These are phyloP conservation scores for Aspergillus uvarum DNA, from an alignment of 2,329 filamentous ascomycete genomes.

Conservation along the genomic window DNA sequence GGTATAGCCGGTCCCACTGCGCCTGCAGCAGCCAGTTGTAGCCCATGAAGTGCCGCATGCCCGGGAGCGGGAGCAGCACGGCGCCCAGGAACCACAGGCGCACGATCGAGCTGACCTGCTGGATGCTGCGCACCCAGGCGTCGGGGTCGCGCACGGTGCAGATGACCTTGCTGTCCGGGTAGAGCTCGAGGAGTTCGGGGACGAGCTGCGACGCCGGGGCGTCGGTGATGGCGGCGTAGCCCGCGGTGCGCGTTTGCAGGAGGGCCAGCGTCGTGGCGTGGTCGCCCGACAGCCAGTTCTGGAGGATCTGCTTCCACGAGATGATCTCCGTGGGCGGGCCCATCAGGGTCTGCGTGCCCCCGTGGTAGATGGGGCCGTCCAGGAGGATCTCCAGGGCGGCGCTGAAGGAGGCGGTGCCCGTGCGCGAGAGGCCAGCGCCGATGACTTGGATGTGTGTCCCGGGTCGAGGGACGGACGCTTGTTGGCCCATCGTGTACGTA, in stretches of 20 bases:
- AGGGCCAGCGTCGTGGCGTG: not conserved
- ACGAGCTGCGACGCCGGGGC: conserved; percentile 45
- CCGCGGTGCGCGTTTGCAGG: conserved; percentile 26
- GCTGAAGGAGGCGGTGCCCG: conserved; percentile 53
- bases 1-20: conserved; percentile 26
- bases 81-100: conserved; percentile 20
- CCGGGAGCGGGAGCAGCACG: conserved; percentile 26
- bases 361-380: conserved; percentile 51
- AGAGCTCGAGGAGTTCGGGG: conserved; percentile 49
- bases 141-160: conserved; percentile 33
- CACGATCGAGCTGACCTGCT: conserved; percentile 16
- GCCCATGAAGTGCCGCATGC: conserved; percentile 25
- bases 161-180: conserved; percentile 52
- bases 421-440: conserved; percentile 41
- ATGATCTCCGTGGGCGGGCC: conserved; percentile 24
- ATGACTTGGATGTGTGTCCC: conserved; percentile 25
- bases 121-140: conserved; percentile 26
- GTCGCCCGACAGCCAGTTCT: not conserved
- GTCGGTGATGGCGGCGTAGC: conserved; percentile 52
- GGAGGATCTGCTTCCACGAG: conserved; percentile 22
- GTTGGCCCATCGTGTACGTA: conserved; percentile 1
- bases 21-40: conserved; percentile 16
- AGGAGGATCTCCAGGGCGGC: conserved; percentile 50
- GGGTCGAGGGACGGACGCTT: conserved; percentile 4
- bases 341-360: conserved; percentile 43